A percentile compares a stretch with the other conserved stretches of the same genome.
Conservation (phyloP, 306 rosid genomes). For the Trichosanthes truncata region DNA sequence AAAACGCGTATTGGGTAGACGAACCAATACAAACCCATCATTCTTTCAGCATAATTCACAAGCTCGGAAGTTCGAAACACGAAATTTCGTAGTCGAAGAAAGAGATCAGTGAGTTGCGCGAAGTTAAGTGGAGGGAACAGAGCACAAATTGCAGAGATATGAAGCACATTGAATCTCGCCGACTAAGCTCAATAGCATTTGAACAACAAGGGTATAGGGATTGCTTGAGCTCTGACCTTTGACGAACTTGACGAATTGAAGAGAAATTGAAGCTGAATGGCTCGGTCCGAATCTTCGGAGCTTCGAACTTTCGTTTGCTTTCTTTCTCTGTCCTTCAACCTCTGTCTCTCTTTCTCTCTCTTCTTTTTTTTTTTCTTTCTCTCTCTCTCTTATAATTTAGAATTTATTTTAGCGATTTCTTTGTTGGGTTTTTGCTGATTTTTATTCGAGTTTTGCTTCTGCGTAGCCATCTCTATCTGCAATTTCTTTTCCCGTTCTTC, state of each 20-base stretch:
- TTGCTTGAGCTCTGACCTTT: constrained; percentile 58
- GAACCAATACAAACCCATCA: constrained; percentile 36
- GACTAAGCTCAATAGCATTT: constrained; percentile 7
- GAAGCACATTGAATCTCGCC: constrained; percentile 44
- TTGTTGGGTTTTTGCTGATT: background rate
- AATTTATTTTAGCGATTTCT: background rate
- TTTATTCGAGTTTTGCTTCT: background rate
- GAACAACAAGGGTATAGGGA: constrained; percentile 3
- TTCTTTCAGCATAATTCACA: constrained; percentile 32
- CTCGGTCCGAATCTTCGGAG: constrained; percentile 49
- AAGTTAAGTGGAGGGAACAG: constrained; percentile 22
- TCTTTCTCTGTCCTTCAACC: background rate
- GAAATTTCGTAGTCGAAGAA: constrained; percentile 34
- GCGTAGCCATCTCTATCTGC: constrained; percentile 6
- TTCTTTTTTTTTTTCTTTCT: background rate
- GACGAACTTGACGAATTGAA: constrained; percentile 42
- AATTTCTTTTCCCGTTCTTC: background rate
- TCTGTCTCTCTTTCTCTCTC: background rate
- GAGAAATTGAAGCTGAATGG: constrained; percentile 54
- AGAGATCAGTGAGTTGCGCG: constrained; percentile 51
- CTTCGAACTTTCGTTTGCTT: constrained; percentile 18
- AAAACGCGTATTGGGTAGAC: constrained; percentile 38
- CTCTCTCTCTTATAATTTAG: constrained; percentile 1
- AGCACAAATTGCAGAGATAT: constrained; percentile 19
- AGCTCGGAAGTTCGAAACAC: constrained; percentile 36